A percentile compares a stretch with the other conserved stretches of the same genome.
These are phyloP conservation scores for Saccharomyces hybrid DNA, from an alignment of 1,139 yeast genomes.

Conservation along the genomic window DNA sequence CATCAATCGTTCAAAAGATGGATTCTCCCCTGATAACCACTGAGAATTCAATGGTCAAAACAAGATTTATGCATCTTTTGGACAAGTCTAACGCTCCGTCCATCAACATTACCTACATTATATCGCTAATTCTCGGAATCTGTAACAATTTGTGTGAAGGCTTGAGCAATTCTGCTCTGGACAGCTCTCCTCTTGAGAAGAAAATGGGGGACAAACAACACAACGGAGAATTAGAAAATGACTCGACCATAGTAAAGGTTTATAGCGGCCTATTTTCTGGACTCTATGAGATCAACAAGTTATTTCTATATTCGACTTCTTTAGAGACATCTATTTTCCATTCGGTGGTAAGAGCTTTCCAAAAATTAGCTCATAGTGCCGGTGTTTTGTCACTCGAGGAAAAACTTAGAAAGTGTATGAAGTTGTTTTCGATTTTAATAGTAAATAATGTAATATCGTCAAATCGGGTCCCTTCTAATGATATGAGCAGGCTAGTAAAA, in stretches of 20 bases:
- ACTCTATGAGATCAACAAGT: slow-evolving; percentile 41
- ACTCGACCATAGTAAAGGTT: slow-evolving; percentile 12
- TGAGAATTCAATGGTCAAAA: slow-evolving; percentile 40
- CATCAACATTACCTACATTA: slow-evolving; percentile 55
- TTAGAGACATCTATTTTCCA: slow-evolving; percentile 66
- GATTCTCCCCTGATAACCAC: slow-evolving; percentile 28
- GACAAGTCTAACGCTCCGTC: slow-evolving; percentile 68
- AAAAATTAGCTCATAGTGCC: slow-evolving; percentile 71
- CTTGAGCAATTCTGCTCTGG: slow-evolving; percentile 47
- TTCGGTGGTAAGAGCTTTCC: slow-evolving; percentile 58
- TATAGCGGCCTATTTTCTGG: slow-evolving; percentile 36
- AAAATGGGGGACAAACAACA: slow-evolving; percentile 30
- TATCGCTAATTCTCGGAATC: slow-evolving; percentile 51
- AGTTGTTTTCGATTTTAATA: slow-evolving; percentile 49
- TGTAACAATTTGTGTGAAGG: slow-evolving; percentile 60
- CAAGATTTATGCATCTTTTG: slow-evolving; percentile 60
- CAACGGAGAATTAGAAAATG: slow-evolving; percentile 36
- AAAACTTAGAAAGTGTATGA: slow-evolving; percentile 54
- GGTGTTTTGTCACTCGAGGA: slow-evolving; percentile 57
- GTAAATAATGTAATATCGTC: slow-evolving; percentile 36
- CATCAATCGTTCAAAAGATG: slow-evolving; percentile 24
- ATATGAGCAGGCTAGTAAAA: background rate
- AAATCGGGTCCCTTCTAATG: slow-evolving; percentile 1
- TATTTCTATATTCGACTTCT: slow-evolving; percentile 50
- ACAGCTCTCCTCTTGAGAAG: slow-evolving; percentile 15